Conservation (phyloP, 345 rosid species). For the Balakata baccata region DNA sequence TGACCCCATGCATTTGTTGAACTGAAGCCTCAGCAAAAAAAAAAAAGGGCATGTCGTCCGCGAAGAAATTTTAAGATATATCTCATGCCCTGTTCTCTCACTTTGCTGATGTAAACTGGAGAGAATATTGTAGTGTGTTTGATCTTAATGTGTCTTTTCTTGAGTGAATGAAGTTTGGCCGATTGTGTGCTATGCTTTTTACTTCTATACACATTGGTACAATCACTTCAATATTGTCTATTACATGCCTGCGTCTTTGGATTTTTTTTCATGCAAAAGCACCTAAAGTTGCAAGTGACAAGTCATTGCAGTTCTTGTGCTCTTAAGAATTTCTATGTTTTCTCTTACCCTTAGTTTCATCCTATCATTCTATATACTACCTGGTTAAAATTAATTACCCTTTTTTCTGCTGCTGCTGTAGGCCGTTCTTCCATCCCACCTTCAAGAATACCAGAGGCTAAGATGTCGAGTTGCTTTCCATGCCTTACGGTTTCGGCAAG, state of each 20-base stretch:
- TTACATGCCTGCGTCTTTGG: background rate
- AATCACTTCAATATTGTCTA: too few relatives aligned
- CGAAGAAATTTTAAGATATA: too few relatives aligned
- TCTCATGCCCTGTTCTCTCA: too few relatives aligned
- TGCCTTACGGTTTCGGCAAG: conserved; percentile 76
- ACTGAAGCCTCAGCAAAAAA: too few relatives aligned
- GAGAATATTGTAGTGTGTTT: too few relatives aligned
- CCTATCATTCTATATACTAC: background rate
- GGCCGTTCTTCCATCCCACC: conserved; percentile 74
- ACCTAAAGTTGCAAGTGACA: background rate
- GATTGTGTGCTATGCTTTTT: too few relatives aligned
- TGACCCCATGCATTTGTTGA: too few relatives aligned
- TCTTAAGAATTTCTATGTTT: conserved; percentile 1
- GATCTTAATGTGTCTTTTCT: too few relatives aligned
- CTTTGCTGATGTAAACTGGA: too few relatives aligned
- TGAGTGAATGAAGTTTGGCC: too few relatives aligned
- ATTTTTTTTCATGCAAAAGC: background rate
- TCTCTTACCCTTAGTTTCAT: background rate
- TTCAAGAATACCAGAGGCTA: conserved; percentile 88
- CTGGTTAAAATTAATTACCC: background rate
- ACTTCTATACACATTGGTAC: too few relatives aligned
- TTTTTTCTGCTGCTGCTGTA: conserved; percentile 30
- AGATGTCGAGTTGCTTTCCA: conserved; percentile 91
- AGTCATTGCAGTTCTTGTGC: background rate
- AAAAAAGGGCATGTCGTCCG: too few relatives aligned